A percentile compares a stretch with the other conserved stretches of the same genome.
Evolutionary conservation across 2,329 filamentous ascomycete genomes (phyloP).

Genomic region (Lasiodiplodia citricola): DNA sequence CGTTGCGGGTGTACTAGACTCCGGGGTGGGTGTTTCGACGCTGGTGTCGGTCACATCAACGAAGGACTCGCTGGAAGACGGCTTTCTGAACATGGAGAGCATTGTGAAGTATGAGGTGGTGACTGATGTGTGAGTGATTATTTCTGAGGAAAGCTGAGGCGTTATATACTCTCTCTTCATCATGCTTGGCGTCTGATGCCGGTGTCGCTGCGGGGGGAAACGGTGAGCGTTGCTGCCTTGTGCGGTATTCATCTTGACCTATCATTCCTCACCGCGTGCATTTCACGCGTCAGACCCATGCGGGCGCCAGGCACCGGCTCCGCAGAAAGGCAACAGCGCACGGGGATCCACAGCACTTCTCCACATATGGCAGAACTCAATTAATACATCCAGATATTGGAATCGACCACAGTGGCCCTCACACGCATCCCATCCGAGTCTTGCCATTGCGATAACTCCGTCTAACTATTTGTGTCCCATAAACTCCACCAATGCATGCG

Average conservation of each 20-base stretch:
- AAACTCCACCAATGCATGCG: neutral
- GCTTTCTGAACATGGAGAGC: neutral
- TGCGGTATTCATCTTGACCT: too few species aligned
- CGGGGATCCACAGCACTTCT: too few species aligned
- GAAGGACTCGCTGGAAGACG: neutral
- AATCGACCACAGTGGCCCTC: too few species aligned
- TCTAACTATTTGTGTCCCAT: neutral
- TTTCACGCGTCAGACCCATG: too few species aligned
- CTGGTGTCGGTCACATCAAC: slow-evolving; percentile 27
- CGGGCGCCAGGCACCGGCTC: too few species aligned
- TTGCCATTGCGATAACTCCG: neutral
- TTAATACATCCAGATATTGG: too few species aligned
- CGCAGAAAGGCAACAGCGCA: too few species aligned
- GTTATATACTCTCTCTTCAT: neutral
- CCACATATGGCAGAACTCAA: too few species aligned
- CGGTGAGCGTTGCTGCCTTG: too few species aligned
- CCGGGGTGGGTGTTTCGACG: neutral
- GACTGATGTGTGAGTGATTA: neutral
- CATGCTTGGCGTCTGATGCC: too few species aligned
- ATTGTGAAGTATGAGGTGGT: neutral
- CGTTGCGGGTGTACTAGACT: neutral
- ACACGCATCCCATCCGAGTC: neutral
- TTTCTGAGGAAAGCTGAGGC: neutral
- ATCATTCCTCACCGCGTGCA: too few species aligned
- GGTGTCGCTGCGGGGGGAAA: too few species aligned